Conservation (phyloP, 257 asterid species). For the Oldenlandia corymbosa region DNA sequence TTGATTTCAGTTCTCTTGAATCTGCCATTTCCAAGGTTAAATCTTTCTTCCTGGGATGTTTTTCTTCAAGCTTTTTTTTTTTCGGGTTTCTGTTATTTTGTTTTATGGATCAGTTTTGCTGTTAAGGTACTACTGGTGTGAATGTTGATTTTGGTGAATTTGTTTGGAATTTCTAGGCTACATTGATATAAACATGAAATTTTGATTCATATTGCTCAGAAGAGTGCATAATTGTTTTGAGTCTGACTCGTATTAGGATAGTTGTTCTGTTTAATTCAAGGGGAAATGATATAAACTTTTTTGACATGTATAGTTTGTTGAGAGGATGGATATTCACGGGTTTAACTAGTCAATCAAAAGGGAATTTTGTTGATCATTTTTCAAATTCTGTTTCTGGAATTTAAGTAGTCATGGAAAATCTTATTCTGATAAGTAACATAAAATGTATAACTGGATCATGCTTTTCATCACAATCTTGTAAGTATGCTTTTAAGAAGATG, state of each 20-base stretch:
- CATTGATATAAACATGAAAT: not conserved
- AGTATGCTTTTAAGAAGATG: not conserved
- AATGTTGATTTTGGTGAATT: not conserved
- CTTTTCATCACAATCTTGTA: not conserved
- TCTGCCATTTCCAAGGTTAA: constrained; percentile 68
- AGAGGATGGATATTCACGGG: too few species aligned
- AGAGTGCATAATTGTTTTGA: not conserved
- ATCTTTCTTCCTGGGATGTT: not conserved
- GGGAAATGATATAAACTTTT: too few species aligned
- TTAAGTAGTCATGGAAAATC: not conserved
- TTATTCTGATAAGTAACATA: not conserved
- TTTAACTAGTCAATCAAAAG: too few species aligned
- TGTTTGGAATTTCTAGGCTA: not conserved
- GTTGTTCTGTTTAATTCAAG: too few species aligned
- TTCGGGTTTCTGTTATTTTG: not conserved
- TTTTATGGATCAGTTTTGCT: not conserved
- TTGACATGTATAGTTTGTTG: too few species aligned
- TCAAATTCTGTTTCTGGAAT: not conserved
- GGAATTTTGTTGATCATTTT: not conserved
- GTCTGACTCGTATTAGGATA: not conserved
- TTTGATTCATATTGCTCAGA: not conserved
- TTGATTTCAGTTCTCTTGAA: constrained; percentile 47
- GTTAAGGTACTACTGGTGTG: not conserved
- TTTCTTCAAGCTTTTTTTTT: not conserved
- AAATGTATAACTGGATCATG: not conserved